Conservation (phyloP, 768 basidiomycete genomes). For the Saitozyma podzolica region DNA sequence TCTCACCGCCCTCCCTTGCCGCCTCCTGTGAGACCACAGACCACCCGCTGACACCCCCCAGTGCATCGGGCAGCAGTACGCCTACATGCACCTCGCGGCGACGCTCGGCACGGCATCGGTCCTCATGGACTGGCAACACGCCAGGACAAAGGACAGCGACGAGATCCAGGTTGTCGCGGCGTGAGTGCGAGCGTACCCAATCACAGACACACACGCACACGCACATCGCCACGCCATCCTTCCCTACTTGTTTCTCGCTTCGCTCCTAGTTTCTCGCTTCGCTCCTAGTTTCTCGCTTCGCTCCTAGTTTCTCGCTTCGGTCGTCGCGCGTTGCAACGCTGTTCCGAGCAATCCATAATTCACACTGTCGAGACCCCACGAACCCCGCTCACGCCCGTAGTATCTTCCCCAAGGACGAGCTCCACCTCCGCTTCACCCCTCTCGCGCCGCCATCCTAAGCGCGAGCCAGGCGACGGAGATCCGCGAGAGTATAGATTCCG, state of each 20-base stretch:
- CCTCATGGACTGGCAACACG: conserved; percentile 83
- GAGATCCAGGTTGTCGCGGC: conserved; percentile 95
- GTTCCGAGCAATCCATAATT: not conserved
- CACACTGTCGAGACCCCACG: not conserved
- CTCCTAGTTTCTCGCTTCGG: not conserved
- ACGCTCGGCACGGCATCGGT: conserved; percentile 79
- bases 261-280: not conserved
- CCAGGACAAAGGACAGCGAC: conserved; percentile 72
- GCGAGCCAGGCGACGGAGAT: not conserved
- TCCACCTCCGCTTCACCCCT: conserved; percentile 73
- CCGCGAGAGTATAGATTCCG: too few relatives aligned
- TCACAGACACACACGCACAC: not conserved
- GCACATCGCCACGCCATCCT: not conserved
- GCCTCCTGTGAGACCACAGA: too few relatives aligned
- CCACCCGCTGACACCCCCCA: conserved; percentile 44
- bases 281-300: too few relatives aligned
- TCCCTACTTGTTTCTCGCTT: not conserved
- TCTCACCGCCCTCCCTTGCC: too few relatives aligned
- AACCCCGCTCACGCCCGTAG: conserved; percentile 26
- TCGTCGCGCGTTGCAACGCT: not conserved
- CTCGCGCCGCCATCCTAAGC: conserved; percentile 53
- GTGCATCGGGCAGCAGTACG: conserved; percentile 91
- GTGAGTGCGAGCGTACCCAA: conserved; percentile 33
- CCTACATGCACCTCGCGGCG: conserved; percentile 82
- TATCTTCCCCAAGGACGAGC: conserved; percentile 92